These are phyloP conservation scores for Amaranthus cruentus DNA, from an alignment of 148 eudicot genomes.

Conservation along the genomic window DNA sequence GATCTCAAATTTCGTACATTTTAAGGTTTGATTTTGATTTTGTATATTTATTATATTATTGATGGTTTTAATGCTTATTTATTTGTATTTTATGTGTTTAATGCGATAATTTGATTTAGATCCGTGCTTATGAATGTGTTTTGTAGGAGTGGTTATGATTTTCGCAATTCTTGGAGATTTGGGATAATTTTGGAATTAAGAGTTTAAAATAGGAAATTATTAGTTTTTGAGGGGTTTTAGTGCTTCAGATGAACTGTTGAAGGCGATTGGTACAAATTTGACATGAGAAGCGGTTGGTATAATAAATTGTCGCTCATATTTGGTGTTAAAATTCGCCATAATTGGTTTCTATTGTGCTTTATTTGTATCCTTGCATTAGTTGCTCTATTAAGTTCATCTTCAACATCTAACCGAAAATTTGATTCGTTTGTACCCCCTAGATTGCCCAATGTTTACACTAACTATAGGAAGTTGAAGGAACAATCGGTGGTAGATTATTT, in stretches of 20 bases:
- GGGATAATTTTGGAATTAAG: constrained; percentile 14
- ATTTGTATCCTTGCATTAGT: constrained; percentile 53
- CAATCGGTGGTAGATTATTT: constrained; percentile 78
- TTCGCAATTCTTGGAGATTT: constrained; percentile 37
- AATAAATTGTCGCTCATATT: constrained; percentile 45
- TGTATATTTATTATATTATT: not conserved
- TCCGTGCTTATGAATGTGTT: constrained; percentile 1
- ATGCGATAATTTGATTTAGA: constrained; percentile 9
- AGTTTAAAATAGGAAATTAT: not conserved
- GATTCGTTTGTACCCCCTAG: constrained; percentile 34
- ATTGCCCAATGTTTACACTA: constrained; percentile 39
- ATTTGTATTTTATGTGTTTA: not conserved
- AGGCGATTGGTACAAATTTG: constrained; percentile 35
- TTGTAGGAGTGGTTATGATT: constrained; percentile 27
- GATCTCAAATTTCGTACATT: constrained; percentile 9
- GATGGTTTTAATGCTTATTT: not conserved
- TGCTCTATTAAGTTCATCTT: constrained; percentile 51
- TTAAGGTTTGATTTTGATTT: constrained; percentile 14
- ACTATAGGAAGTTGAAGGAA: constrained; percentile 73
- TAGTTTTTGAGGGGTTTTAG: not conserved
- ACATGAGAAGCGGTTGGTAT: constrained; percentile 76
- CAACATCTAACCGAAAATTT: constrained; percentile 45
- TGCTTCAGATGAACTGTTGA: constrained; percentile 21
- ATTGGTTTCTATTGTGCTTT: constrained; percentile 65
- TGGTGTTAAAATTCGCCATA: constrained; percentile 56